Conservation (phyloP, 208 protist genomes). For the Phytomonas sp. region DNA sequence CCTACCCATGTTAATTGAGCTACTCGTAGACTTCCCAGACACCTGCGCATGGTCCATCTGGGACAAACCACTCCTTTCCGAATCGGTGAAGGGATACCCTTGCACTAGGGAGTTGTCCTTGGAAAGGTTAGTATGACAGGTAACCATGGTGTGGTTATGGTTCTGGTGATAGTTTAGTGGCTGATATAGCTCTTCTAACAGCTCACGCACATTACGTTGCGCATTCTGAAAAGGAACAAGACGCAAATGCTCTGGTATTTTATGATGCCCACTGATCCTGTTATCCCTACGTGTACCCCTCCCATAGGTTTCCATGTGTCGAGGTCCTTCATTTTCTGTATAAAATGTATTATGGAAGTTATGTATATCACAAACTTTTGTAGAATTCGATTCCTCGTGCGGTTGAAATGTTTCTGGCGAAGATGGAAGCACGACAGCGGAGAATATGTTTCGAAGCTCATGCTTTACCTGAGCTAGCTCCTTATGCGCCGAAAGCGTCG, state of each 20-base stretch:
- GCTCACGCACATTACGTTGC: constrained; percentile 53
- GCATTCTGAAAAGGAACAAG: constrained; percentile 8
- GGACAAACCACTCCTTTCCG: not conserved
- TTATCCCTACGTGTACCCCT: not conserved
- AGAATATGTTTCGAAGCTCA: not conserved
- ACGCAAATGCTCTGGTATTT: constrained; percentile 2
- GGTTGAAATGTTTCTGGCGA: not conserved
- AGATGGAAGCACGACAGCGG: not conserved
- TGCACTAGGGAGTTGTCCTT: not conserved
- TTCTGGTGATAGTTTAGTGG: constrained; percentile 11
- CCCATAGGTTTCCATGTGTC: not conserved
- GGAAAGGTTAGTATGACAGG: not conserved
- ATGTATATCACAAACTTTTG: not conserved
- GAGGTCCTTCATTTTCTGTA: not conserved
- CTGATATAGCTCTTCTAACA: constrained; percentile 74
- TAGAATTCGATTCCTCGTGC: not conserved
- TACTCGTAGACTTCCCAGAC: not conserved
- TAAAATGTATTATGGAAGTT: not conserved
- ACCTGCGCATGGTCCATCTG: not conserved
- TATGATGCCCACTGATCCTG: not conserved
- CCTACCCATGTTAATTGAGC: not conserved
- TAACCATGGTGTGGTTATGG: not conserved
- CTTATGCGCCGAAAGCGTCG: not conserved
- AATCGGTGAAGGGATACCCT: not conserved
- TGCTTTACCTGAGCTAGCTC: not conserved